These are phyloP conservation scores for Lactarius vividus DNA, from an alignment of 768 basidiomycete species.

Conservation along the genomic window DNA sequence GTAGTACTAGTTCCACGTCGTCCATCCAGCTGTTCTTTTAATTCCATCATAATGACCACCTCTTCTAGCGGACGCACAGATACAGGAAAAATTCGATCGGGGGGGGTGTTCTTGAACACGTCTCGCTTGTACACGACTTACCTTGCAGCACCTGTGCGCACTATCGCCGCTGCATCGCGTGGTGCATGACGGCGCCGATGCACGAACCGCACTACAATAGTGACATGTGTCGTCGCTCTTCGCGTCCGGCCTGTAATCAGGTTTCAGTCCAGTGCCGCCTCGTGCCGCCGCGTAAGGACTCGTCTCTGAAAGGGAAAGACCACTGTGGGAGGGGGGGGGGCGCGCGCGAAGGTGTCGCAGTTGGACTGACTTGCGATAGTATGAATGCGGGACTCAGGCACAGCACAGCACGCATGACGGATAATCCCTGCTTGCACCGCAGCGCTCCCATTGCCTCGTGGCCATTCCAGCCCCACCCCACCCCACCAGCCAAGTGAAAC, in stretches of 20 bases:
- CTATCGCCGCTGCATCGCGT: not conserved
- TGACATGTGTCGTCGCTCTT: not conserved
- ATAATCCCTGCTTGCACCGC: too few species aligned
- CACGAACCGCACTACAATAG: not conserved
- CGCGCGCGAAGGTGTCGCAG: not conserved
- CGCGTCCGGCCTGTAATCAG: not conserved
- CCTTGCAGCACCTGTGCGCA: not conserved
- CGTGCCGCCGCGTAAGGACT: not conserved
- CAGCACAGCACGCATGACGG: not conserved
- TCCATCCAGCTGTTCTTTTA: not conserved
- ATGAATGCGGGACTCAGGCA: not conserved
- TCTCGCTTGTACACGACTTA: not conserved
- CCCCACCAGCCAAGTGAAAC: not conserved
- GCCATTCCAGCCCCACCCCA: not conserved
- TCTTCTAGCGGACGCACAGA: not conserved
- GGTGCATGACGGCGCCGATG: not conserved
- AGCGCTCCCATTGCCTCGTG: not conserved
- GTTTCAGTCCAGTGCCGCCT: not conserved
- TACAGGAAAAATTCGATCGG: not conserved
- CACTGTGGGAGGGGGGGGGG: not conserved
- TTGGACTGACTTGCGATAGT: not conserved
- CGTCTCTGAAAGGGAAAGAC: not conserved
- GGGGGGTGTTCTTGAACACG: not conserved
- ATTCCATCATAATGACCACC: too few species aligned
- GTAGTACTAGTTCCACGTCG: too few species aligned